Percentiles rank a stretch among this genome's conserved stretches.
These are phyloP conservation scores for Aphanomyces stellatus DNA, from an alignment of 352 stramenopile genomes.

Conservation along the genomic window DNA sequence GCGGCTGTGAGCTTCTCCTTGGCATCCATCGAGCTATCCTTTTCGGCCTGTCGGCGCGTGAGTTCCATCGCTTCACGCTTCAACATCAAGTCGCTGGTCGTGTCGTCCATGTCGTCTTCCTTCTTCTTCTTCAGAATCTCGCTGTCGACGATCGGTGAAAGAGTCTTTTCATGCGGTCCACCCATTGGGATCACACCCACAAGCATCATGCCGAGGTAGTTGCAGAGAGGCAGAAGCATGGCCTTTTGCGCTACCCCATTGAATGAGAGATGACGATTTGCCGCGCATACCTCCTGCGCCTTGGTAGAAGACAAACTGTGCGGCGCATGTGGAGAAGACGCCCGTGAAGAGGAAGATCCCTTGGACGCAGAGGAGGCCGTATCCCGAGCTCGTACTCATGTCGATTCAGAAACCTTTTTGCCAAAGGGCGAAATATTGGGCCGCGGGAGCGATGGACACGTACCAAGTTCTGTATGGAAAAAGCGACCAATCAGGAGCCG, in stretches of 20 bases:
- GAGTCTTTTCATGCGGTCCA: not conserved
- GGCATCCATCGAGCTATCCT: not conserved
- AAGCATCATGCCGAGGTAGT: slow-evolving; percentile 83
- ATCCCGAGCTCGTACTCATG: slow-evolving; percentile 8
- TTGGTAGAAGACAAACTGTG: slow-evolving; percentile 80
- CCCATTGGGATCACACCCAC: slow-evolving; percentile 46
- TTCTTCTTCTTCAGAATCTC: not conserved
- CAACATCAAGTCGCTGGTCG: slow-evolving; percentile 3
- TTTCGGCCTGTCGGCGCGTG: slow-evolving; percentile 31
- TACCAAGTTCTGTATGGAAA: no score
- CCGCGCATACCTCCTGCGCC: slow-evolving; percentile 35
- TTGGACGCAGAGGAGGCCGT: slow-evolving; percentile 31
- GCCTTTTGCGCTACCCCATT: slow-evolving; percentile 40
- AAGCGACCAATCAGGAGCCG: not conserved
- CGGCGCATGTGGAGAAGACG: slow-evolving; percentile 76
- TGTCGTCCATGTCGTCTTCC: not conserved
- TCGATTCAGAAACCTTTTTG: no score
- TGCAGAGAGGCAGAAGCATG: slow-evolving; percentile 82
- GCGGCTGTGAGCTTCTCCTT: not conserved
- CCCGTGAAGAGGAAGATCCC: slow-evolving; percentile 71
- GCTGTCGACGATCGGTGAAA: not conserved
- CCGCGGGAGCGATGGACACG: no score
- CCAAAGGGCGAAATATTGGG: no score
- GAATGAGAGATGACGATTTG: not conserved
- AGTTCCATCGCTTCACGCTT: slow-evolving; percentile 35